These are phyloP conservation scores for Chaetomium fimeti DNA, from an alignment of 495 filamentous ascomycete species.

Conservation along the genomic window DNA sequence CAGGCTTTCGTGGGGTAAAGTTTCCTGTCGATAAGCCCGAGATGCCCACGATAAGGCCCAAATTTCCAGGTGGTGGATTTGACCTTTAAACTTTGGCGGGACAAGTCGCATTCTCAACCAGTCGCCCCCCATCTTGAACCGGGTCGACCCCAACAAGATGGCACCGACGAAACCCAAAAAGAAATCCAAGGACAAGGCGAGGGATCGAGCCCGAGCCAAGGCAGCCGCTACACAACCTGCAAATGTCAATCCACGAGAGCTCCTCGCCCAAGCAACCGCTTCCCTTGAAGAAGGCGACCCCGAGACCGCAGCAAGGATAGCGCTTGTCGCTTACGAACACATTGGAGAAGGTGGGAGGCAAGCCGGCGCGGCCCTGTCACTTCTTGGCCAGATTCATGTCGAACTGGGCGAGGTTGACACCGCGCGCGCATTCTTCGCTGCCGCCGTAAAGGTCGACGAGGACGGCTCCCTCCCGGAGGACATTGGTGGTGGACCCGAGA, in stretches of 20 bases:
- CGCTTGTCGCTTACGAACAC: slow-evolving; percentile 59
- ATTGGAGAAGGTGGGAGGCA: slow-evolving; percentile 39
- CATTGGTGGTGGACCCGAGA: slow-evolving; percentile 78
- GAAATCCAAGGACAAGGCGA: slow-evolving; percentile 38
- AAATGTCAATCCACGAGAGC: slow-evolving; percentile 39
- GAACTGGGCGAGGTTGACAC: slow-evolving; percentile 76
- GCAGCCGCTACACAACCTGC: slow-evolving; percentile 28
- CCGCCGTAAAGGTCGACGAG: slow-evolving; percentile 69
- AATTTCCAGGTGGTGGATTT: slow-evolving; percentile 10
- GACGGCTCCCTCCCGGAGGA: slow-evolving; percentile 62
- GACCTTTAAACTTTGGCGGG: neutral
- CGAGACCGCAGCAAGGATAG: slow-evolving; percentile 64
- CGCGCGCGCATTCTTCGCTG: slow-evolving; percentile 66
- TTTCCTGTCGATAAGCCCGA: neutral
- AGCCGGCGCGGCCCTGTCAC: slow-evolving; percentile 63
- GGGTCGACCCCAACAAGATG: slow-evolving; percentile 28
- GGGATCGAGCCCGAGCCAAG: slow-evolving; percentile 34
- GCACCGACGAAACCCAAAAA: slow-evolving; percentile 47
- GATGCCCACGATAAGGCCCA: slow-evolving; percentile 16
- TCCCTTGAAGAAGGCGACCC: slow-evolving; percentile 69
- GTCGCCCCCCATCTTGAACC: neutral
- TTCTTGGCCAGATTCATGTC: slow-evolving; percentile 81
- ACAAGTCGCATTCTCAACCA: neutral
- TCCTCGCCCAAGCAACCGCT: slow-evolving; percentile 64
- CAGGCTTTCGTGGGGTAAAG: neutral